Conservation (phyloP, 371 early-diverging fungal species). For the Nematocida sp. region DNA sequence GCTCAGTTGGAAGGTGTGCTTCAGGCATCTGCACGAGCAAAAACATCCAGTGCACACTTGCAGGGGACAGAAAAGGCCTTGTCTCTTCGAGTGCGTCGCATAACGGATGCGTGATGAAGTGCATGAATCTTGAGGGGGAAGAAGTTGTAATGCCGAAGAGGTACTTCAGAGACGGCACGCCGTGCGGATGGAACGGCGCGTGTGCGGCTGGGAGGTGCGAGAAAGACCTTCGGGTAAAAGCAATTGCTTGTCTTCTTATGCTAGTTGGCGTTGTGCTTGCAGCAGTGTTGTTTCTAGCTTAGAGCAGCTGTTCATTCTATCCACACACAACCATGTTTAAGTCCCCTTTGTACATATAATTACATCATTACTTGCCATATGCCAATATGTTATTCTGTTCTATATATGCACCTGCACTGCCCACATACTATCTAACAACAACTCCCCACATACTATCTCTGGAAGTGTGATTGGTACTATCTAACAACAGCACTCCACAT, state of each 20-base stretch:
- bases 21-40: conserved; percentile 38
- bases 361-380: too few relatives aligned
- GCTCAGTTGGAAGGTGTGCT: conserved; percentile 39
- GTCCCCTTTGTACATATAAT: neutral
- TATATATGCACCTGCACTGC: too few relatives aligned
- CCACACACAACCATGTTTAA: neutral
- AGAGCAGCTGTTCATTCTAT: neutral
- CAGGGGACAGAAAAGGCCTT: conserved; percentile 17
- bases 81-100: conserved; percentile 20
- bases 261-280: conserved; percentile 17
- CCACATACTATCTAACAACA: too few relatives aligned
- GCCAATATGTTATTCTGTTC: too few relatives aligned
- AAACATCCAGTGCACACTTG: conserved; percentile 34
- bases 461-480: too few relatives aligned
- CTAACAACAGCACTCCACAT: too few relatives aligned
- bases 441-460: too few relatives aligned
- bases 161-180: conserved; percentile 40
- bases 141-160: neutral
- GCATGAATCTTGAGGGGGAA: conserved; percentile 31
- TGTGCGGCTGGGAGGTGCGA: conserved; percentile 27
- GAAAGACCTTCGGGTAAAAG: conserved; percentile 28
- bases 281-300: neutral
- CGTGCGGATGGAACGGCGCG: conserved; percentile 49
- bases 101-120: conserved; percentile 46
- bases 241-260: conserved; percentile 12